Evolutionary conservation across 148 eudicot genomes (phyloP).

Genomic region (Hydrangea macrophylla): DNA sequence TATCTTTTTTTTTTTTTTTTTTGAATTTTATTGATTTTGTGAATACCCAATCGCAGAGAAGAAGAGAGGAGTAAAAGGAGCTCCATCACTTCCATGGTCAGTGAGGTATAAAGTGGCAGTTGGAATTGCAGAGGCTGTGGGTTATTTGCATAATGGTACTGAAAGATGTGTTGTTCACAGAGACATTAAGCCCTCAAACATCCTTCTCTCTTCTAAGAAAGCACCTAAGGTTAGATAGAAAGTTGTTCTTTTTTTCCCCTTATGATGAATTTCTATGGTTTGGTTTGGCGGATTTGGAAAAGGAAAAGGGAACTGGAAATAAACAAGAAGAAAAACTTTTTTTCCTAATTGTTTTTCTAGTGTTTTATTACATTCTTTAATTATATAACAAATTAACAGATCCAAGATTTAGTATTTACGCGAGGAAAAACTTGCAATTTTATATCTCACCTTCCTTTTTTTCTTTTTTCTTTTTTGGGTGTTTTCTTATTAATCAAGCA

Average conservation of each 20-base stretch:
- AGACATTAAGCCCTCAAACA: conserved; percentile 85
- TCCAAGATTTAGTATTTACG: too few relatives aligned
- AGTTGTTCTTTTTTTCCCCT: neutral
- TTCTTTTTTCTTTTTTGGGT: too few relatives aligned
- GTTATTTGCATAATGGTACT: conserved; percentile 82
- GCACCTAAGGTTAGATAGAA: conserved; percentile 53
- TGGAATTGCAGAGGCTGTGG: conserved; percentile 85
- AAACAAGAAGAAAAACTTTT: too few relatives aligned
- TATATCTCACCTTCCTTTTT: too few relatives aligned
- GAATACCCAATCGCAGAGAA: conserved; percentile 44
- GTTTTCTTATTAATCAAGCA: too few relatives aligned
- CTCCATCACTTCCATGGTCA: conserved; percentile 72
- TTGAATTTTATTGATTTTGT: conserved; percentile 14
- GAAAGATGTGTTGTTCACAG: conserved; percentile 96
- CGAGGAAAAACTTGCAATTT: too few relatives aligned
- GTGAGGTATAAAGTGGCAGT: conserved; percentile 87
- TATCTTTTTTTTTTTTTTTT: conserved; percentile 10
- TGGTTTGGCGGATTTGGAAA: too few relatives aligned
- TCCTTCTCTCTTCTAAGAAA: conserved; percentile 77
- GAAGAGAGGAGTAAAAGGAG: conserved; percentile 67
- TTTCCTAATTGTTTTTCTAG: neutral
- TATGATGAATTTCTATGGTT: neutral
- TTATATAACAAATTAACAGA: too few relatives aligned
- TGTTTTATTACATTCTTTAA: neutral
- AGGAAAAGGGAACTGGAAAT: too few relatives aligned